Evolutionary conservation across 2,329 filamentous ascomycete species (phyloP).

Genomic region (Aspergillus ibericus): DNA sequence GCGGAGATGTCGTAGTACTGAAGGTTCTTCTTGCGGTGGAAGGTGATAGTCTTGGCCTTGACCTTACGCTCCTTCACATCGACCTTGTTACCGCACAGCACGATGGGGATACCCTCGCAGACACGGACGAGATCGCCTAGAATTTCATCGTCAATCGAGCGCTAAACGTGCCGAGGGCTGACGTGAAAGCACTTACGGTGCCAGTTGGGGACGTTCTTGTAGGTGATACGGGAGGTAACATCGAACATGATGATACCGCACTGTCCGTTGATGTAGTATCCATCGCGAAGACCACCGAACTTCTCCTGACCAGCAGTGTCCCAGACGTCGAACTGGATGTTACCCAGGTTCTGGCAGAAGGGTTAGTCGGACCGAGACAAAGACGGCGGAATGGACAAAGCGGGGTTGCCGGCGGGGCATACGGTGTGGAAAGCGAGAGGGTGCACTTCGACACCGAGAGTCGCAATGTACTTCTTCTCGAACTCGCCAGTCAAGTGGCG

Average conservation of each 20-base stretch:
- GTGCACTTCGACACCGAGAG: slow-evolving; percentile 98
- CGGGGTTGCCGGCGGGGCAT: slow-evolving; percentile 54
- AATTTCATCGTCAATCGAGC: slow-evolving; percentile 12
- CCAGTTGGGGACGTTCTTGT: slow-evolving; percentile 99
- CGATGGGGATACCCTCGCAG: slow-evolving; percentile 98
- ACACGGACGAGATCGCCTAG: slow-evolving; percentile 96
- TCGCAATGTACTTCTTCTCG: slow-evolving; percentile 99
- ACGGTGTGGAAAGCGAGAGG: slow-evolving; percentile 97
- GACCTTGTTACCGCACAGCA: slow-evolving; percentile 98
- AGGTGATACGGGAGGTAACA: slow-evolving; percentile 98
- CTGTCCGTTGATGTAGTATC: slow-evolving; percentile 99
- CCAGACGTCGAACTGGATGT: slow-evolving; percentile 99
- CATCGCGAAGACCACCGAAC: slow-evolving; percentile 98
- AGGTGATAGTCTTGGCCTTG: slow-evolving; percentile 99
- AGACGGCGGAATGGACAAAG: slow-evolving; percentile 23
- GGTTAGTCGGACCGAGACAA: slow-evolving; percentile 28
- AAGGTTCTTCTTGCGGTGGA: slow-evolving; percentile 99
- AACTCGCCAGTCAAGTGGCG: slow-evolving; percentile 99
- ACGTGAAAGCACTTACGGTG: slow-evolving; percentile 72
- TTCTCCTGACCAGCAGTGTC: slow-evolving; percentile 99
- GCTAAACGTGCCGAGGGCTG: background rate
- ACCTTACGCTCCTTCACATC: slow-evolving; percentile 99
- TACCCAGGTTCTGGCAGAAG: slow-evolving; percentile 73
- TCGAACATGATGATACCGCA: slow-evolving; percentile 99
- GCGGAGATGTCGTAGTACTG: slow-evolving; percentile 99